Conservation (phyloP, 148 eudicot species). For the Silene conica region DNA sequence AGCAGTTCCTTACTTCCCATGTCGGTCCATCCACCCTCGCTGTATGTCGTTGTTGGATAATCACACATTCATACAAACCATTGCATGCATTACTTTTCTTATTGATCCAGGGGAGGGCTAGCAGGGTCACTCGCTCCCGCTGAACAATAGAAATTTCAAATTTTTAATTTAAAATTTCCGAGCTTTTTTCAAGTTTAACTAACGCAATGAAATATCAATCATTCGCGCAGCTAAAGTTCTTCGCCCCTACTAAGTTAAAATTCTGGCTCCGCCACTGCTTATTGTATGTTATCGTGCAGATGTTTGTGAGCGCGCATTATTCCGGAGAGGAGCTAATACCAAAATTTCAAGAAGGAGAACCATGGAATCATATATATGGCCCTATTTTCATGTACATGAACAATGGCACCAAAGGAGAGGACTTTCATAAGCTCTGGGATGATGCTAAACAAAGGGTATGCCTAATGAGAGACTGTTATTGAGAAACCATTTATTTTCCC, state of each 20-base stretch:
- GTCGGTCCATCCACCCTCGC: conserved; percentile 64
- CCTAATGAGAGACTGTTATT: no score
- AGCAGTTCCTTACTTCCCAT: conserved; percentile 81
- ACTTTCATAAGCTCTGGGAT: conserved; percentile 38
- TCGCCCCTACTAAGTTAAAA: no score
- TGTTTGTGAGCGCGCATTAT: conserved; percentile 63
- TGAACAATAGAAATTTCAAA: no score
- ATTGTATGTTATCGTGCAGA: conserved; percentile 19
- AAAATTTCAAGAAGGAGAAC: conserved; percentile 41
- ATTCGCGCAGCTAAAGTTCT: no score
- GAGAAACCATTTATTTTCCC: no score
- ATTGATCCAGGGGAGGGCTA: no score
- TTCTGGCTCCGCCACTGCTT: not conserved
- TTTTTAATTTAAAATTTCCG: no score
- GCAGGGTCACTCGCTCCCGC: no score
- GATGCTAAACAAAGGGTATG: conserved; percentile 53
- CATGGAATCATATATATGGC: conserved; percentile 60
- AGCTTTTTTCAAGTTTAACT: no score
- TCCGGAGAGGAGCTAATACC: conserved; percentile 45
- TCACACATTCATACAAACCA: not conserved
- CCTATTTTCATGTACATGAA: conserved; percentile 57
- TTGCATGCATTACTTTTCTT: no score
- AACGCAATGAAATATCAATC: no score
- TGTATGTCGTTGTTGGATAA: conserved; percentile 29
- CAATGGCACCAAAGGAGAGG: conserved; percentile 24